A percentile compares a stretch with the other conserved stretches of the same genome.
Conservation (phyloP, 1,284 basidiomycete species). For the Heterobasidion irregulare region DNA sequence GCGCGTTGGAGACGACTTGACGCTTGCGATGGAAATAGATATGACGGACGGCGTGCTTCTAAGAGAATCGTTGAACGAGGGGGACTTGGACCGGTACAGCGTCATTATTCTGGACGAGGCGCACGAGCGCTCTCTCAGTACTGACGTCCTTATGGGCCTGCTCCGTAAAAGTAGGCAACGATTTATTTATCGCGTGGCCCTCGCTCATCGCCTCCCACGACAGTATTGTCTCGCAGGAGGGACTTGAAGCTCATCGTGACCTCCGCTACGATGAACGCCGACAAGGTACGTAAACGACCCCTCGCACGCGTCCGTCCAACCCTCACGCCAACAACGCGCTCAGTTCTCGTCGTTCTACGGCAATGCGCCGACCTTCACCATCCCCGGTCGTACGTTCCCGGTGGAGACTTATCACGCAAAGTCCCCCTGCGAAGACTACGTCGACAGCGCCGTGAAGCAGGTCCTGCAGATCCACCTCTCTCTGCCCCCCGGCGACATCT, state of each 20-base stretch:
- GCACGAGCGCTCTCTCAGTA: slow-evolving; percentile 92
- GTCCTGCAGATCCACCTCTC: slow-evolving; percentile 95
- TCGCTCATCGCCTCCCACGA: neutral
- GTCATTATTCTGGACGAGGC: slow-evolving; percentile 97
- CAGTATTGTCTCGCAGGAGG: slow-evolving; percentile 84
- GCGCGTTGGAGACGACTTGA: slow-evolving; percentile 5
- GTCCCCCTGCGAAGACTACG: slow-evolving; percentile 98
- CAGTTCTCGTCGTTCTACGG: slow-evolving; percentile 95
- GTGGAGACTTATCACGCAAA: slow-evolving; percentile 96
- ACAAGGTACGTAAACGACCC: slow-evolving; percentile 59
- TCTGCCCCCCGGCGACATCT: slow-evolving; percentile 88
- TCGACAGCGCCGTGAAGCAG: slow-evolving; percentile 97
- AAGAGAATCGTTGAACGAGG: slow-evolving; percentile 92
- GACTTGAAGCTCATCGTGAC: slow-evolving; percentile 97
- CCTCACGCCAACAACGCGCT: neutral
- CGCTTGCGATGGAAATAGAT: slow-evolving; percentile 39
- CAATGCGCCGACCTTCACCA: slow-evolving; percentile 91
- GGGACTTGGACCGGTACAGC: slow-evolving; percentile 90
- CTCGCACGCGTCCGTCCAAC: neutral
- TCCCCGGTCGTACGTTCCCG: slow-evolving; percentile 97
- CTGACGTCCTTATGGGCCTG: slow-evolving; percentile 96
- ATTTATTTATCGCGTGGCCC: slow-evolving; percentile 7
- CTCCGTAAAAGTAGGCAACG: slow-evolving; percentile 74
- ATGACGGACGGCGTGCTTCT: slow-evolving; percentile 98
- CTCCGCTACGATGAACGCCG: slow-evolving; percentile 98